phyloP scores from a whole-genome alignment of 2,329 filamentous ascomycete genomes.

The Ampelomyces quisqualis region DNA sequence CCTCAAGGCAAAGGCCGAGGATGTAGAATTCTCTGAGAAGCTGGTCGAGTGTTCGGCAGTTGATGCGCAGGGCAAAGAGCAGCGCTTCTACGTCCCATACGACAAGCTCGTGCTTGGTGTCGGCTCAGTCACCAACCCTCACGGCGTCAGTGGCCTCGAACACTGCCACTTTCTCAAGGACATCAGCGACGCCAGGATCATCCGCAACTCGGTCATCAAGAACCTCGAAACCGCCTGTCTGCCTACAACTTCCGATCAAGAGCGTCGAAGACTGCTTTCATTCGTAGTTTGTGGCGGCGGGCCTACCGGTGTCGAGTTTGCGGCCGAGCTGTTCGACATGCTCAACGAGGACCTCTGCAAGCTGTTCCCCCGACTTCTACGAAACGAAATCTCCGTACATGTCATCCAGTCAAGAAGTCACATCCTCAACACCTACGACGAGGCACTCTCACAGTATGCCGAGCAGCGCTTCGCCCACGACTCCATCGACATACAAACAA shows the following conservation, averaged over 20 bases:
- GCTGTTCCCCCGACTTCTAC: constrained; percentile 78
- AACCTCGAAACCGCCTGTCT: constrained; percentile 90
- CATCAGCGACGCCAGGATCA: constrained; percentile 85
- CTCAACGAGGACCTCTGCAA: constrained; percentile 85
- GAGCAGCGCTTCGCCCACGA: constrained; percentile 90
- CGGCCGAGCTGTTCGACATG: constrained; percentile 92
- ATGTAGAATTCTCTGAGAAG: constrained; percentile 89
- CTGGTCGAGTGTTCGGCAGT: constrained; percentile 81
- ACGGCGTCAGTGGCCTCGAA: constrained; percentile 92
- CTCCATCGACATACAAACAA: constrained; percentile 86
- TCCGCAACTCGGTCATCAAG: constrained; percentile 82
- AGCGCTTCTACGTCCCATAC: constrained; percentile 90
- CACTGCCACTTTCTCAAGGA: constrained; percentile 95
- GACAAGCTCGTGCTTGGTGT: constrained; percentile 94
- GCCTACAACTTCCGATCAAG: constrained; percentile 87
- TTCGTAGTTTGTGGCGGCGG: constrained; percentile 97
- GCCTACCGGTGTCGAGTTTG: constrained; percentile 96
- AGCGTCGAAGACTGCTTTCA: constrained; percentile 81
- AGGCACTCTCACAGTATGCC: constrained; percentile 87
- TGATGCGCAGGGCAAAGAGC: constrained; percentile 69
- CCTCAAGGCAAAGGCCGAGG: constrained; percentile 79
- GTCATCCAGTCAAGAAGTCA: constrained; percentile 92
- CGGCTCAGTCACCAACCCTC: constrained; percentile 88
- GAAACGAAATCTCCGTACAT: constrained; percentile 97
- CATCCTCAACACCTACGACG: constrained; percentile 97